Conservation (phyloP, 495 filamentous ascomycete species). For the Lophium mytilinum region DNA sequence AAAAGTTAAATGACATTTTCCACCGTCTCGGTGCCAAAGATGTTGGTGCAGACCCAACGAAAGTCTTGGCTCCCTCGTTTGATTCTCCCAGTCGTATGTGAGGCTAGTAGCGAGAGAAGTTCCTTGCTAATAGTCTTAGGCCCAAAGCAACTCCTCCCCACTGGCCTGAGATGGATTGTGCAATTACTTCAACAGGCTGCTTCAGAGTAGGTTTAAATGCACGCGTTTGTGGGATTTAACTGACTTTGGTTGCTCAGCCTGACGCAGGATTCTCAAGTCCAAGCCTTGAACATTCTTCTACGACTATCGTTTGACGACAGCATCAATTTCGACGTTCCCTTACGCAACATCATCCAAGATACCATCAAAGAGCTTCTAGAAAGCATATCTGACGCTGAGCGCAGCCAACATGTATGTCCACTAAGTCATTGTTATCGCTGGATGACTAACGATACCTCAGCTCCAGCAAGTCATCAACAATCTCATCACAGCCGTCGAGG, state of each 20-base stretch:
- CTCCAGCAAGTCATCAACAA: constrained; percentile 6
- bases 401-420: not conserved
- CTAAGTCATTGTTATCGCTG: not conserved
- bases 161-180: constrained; percentile 9
- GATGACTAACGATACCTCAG: not conserved
- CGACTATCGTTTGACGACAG: constrained; percentile 17
- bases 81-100: not conserved
- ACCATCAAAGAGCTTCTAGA: constrained; percentile 13
- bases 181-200: constrained; percentile 5
- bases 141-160: constrained; percentile 3
- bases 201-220: not conserved
- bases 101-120: not conserved
- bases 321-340: constrained; percentile 4
- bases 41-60: not conserved
- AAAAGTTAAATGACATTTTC: not conserved
- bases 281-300: constrained; percentile 10
- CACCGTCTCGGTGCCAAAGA: not conserved
- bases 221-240: too few relatives aligned
- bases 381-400: not conserved
- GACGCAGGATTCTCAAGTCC: not conserved
- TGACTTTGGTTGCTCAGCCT: not conserved
- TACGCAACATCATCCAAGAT: constrained; percentile 6
- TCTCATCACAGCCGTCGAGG: constrained; percentile 2
- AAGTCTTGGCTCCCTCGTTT: not conserved
- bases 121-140: not conserved